These are phyloP conservation scores for Ogataea angusta DNA, from an alignment of 805 yeast species.

Conservation along the genomic window DNA sequence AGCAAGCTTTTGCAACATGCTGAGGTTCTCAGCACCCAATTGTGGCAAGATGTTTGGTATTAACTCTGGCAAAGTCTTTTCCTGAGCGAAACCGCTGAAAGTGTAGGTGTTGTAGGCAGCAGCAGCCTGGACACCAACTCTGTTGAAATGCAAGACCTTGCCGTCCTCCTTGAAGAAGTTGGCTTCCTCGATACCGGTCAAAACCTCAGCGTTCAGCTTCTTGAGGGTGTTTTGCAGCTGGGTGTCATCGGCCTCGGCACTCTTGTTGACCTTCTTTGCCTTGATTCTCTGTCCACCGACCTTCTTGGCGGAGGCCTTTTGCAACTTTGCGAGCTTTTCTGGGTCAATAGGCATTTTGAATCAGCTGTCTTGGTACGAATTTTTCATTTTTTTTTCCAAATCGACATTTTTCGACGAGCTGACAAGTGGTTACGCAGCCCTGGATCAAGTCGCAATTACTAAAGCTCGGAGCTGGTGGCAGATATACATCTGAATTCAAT, in stretches of 20 bases:
- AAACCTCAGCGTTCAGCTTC: constrained; percentile 84
- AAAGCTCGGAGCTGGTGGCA: not conserved
- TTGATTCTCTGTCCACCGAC: constrained; percentile 87
- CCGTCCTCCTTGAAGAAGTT: constrained; percentile 97
- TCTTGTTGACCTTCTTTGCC: constrained; percentile 70
- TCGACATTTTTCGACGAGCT: constrained; percentile 15
- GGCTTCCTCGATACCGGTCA: constrained; percentile 92
- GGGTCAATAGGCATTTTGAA: constrained; percentile 79
- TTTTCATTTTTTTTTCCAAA: constrained; percentile 15
- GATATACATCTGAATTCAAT: not conserved
- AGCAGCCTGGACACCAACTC: constrained; percentile 95
- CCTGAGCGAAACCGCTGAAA: constrained; percentile 92
- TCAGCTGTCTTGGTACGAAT: constrained; percentile 4
- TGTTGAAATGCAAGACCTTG: constrained; percentile 90
- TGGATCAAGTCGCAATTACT: not conserved
- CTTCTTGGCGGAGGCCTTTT: constrained; percentile 79
- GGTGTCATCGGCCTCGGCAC: constrained; percentile 80
- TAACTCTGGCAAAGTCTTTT: constrained; percentile 87
- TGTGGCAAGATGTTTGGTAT: constrained; percentile 93
- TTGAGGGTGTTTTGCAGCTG: constrained; percentile 85
- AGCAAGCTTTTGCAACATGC: constrained; percentile 84
- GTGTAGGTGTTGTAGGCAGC: constrained; percentile 88
- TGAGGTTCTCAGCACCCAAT: constrained; percentile 93
- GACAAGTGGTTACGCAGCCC: constrained; percentile 12
- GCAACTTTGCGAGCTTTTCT: constrained; percentile 90